Percentiles rank a stretch among this genome's conserved stretches.
Conservation (phyloP, 352 stramenopile species). For the Aphanomyces invadans region DNA sequence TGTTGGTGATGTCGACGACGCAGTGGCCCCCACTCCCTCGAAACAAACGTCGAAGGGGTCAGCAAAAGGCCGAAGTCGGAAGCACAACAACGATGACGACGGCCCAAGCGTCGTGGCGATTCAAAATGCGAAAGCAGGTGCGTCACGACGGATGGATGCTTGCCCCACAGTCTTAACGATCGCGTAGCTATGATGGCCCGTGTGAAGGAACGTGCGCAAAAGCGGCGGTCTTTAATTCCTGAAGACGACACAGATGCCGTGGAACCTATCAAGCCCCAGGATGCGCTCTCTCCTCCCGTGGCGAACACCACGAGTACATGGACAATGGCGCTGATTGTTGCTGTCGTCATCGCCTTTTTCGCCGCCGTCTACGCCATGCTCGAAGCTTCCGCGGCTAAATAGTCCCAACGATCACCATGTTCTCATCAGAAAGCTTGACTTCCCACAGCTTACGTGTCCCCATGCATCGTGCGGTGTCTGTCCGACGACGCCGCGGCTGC, state of each 20-base stretch:
- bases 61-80: constrained; percentile 22
- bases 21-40: constrained; percentile 35
- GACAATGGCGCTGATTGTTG: constrained; percentile 16
- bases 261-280: neutral
- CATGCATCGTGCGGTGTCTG: too few relatives aligned
- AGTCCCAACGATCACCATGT: neutral
- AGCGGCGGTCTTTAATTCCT: constrained; percentile 24
- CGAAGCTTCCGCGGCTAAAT: constrained; percentile 7
- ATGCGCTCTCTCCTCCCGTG: neutral
- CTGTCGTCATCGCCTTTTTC: constrained; percentile 13
- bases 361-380: constrained; percentile 9
- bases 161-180: too few relatives aligned
- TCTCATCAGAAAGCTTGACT: too few relatives aligned
- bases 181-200: constrained; percentile 59
- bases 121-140: neutral
- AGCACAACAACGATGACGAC: neutral
- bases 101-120: neutral
- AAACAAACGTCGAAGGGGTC: constrained; percentile 21
- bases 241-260: neutral
- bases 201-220: constrained; percentile 35
- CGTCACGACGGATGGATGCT: neutral
- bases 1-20: constrained; percentile 56
- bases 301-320: constrained; percentile 4
- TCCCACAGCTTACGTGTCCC: too few relatives aligned
- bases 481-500: too few relatives aligned